These are phyloP conservation scores for Didymella lethalis DNA, from an alignment of 2,329 filamentous ascomycete species.

Conservation along the genomic window DNA sequence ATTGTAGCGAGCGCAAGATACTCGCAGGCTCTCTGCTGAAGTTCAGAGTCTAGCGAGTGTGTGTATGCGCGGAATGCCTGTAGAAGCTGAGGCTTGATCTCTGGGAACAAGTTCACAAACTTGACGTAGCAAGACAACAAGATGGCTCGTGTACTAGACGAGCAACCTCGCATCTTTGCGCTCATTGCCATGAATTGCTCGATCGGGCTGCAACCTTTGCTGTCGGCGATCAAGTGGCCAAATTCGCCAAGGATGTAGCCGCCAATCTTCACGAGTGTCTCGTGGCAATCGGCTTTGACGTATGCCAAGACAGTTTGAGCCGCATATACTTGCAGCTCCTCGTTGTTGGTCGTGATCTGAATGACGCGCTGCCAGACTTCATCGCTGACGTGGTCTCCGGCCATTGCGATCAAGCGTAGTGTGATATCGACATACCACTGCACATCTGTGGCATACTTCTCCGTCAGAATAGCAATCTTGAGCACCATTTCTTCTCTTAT, in stretches of 20 bases:
- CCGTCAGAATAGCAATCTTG: conserved; percentile 97
- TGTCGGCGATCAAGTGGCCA: conserved; percentile 94
- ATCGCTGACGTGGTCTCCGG: conserved; percentile 97
- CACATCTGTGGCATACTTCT: conserved; percentile 97
- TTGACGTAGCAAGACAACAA: conserved; percentile 96
- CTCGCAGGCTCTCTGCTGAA: conserved; percentile 96
- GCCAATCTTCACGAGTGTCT: conserved; percentile 97
- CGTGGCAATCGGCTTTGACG: conserved; percentile 93
- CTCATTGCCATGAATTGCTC: conserved; percentile 96
- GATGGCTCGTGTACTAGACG: conserved; percentile 89
- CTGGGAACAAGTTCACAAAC: conserved; percentile 96
- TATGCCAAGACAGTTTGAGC: conserved; percentile 93
- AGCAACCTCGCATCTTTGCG: conserved; percentile 86
- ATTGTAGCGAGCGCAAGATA: conserved; percentile 86
- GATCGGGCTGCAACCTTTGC: conserved; percentile 89
- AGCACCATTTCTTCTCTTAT: conserved; percentile 99
- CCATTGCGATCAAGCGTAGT: conserved; percentile 90
- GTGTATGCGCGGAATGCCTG: conserved; percentile 92
- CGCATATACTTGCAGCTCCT: conserved; percentile 95
- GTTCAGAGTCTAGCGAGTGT: conserved; percentile 90
- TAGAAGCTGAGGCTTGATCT: conserved; percentile 94
- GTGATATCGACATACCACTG: conserved; percentile 99
- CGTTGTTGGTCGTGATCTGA: conserved; percentile 98
- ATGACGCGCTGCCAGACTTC: conserved; percentile 99
- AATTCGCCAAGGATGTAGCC: conserved; percentile 97